Percentiles rank a stretch among this genome's conserved stretches.
phyloP scores from a whole-genome alignment of 225 moss, liverwort and hornwort genomes.

The Physcomitrium patens region DNA sequence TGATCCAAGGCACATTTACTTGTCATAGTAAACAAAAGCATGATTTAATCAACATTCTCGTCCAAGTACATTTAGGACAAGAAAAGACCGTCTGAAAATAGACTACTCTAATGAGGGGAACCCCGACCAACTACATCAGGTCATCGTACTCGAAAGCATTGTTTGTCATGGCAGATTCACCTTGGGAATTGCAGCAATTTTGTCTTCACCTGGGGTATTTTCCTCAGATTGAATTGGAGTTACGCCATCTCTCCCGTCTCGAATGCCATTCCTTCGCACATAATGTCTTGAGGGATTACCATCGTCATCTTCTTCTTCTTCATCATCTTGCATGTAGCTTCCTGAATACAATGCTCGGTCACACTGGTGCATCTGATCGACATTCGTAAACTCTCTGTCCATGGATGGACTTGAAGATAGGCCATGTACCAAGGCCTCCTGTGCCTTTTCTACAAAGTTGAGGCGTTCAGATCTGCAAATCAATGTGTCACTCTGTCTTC shows the following conservation, averaged over 20 bases:
- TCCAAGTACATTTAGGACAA: neutral
- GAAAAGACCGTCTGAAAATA: neutral
- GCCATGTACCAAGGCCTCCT: neutral
- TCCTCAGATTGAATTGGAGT: conserved; percentile 15
- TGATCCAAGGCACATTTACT: neutral
- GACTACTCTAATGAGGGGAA: conserved; percentile 2
- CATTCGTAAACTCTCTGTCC: conserved; percentile 13
- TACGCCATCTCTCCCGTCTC: conserved; percentile 29
- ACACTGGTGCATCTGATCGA: conserved; percentile 7
- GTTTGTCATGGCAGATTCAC: conserved; percentile 23
- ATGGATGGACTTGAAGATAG: conserved; percentile 4
- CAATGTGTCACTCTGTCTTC: conserved; percentile 1
- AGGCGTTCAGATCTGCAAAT: neutral
- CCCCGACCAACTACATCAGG: conserved; percentile 20
- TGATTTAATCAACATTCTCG: neutral
- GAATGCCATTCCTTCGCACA: conserved; percentile 34
- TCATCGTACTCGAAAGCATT: neutral
- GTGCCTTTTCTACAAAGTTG: conserved; percentile 8
- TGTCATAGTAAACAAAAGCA: neutral
- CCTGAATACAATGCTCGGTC: conserved; percentile 14
- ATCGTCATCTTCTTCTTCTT: neutral
- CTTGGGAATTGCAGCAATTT: conserved; percentile 20
- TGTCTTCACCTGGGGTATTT: conserved; percentile 10
- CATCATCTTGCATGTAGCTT: conserved; percentile 19
- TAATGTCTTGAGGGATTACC: conserved; percentile 37